phyloP scores from a whole-genome alignment of 1,284 basidiomycete species.

The Gymnopus androsaceus region DNA sequence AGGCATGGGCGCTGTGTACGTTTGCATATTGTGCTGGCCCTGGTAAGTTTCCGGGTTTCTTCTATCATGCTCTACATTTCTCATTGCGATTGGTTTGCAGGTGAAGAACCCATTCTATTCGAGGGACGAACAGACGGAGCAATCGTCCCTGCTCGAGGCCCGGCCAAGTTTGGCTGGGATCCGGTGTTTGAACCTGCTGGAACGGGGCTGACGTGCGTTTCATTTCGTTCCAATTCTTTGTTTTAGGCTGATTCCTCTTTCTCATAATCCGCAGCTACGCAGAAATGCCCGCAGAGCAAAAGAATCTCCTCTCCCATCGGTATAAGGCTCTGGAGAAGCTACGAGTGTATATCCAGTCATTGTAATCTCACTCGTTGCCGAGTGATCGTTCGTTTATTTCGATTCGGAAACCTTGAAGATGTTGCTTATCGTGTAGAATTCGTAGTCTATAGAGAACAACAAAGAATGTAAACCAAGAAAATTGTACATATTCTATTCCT shows the following conservation, averaged over 20 bases:
- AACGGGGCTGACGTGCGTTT: constrained; percentile 72
- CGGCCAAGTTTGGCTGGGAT: constrained; percentile 86
- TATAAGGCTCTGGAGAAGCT: constrained; percentile 87
- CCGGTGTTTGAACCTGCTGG: constrained; percentile 73
- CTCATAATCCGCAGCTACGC: constrained; percentile 87
- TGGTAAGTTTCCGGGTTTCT: constrained; percentile 37
- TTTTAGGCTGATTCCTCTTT: constrained; percentile 15
- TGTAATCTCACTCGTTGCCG: too few relatives aligned
- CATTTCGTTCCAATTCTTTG: not conserved
- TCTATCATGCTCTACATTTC: not conserved
- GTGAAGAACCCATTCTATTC: constrained; percentile 80
- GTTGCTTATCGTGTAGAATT: too few relatives aligned
- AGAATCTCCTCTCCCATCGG: constrained; percentile 90
- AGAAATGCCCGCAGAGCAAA: constrained; percentile 87
- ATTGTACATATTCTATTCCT: too few relatives aligned
- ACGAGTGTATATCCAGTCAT: constrained; percentile 57
- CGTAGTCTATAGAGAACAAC: too few relatives aligned
- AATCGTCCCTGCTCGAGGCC: constrained; percentile 87
- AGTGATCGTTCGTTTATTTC: too few relatives aligned
- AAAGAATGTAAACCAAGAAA: too few relatives aligned
- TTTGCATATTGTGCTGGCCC: constrained; percentile 93
- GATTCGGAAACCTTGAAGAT: too few relatives aligned
- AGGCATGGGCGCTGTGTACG: constrained; percentile 91
- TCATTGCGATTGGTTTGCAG: constrained; percentile 23
- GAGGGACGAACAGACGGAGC: constrained; percentile 84